Percentiles rank a stretch among this genome's conserved stretches.
Conservation (phyloP, 2,329 filamentous ascomycete species). For the Fusarium torulosum region DNA sequence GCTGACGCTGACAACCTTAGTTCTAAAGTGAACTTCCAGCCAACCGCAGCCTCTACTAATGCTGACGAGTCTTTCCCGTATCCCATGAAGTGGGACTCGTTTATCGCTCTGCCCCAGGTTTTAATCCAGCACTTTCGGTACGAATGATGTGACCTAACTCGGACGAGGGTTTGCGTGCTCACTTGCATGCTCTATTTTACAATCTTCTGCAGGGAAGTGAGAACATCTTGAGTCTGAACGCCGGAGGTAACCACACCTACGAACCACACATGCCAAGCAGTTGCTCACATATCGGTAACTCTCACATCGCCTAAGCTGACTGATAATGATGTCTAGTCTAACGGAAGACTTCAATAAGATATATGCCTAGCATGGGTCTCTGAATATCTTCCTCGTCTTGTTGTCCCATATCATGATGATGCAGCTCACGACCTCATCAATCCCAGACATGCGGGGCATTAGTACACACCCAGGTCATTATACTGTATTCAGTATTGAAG, state of each 20-base stretch:
- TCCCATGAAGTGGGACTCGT: conserved; percentile 24
- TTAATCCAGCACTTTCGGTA: neutral
- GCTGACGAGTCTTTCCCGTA: conserved; percentile 41
- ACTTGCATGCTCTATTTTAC: neutral
- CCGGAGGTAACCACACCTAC: neutral
- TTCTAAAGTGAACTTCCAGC: neutral
- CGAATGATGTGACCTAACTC: conserved; percentile 3
- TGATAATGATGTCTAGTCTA: neutral
- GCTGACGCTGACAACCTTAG: conserved; percentile 23
- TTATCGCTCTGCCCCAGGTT: neutral
- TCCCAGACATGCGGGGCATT: neutral
- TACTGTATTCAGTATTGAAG: neutral
- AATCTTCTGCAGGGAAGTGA: neutral
- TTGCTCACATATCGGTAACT: neutral
- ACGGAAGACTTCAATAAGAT: neutral
- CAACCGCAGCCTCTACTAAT: conserved; percentile 29
- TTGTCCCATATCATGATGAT: neutral
- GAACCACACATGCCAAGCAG: neutral
- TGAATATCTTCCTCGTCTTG: no score
- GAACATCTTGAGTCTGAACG: neutral
- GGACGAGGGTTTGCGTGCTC: neutral
- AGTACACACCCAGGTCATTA: neutral
- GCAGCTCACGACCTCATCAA: neutral
- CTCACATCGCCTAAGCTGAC: neutral
- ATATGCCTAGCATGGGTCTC: neutral